Evolutionary conservation across 1,284 basidiomycete genomes (phyloP).

Genomic region (Amylostereum areolatum): DNA sequence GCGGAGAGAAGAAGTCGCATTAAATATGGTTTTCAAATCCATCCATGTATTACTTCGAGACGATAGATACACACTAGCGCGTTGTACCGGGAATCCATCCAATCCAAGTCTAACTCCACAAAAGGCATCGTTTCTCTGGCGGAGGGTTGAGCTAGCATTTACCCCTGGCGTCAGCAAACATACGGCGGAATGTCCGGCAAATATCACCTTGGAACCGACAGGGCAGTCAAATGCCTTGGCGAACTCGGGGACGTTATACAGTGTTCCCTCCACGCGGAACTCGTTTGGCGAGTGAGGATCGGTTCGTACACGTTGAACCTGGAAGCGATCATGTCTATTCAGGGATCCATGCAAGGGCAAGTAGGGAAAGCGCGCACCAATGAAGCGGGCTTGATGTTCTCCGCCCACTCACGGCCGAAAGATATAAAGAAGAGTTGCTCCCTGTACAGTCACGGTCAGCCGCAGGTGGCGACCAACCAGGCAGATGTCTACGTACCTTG

Average conservation of each 20-base stretch:
- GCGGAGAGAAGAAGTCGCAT: background rate
- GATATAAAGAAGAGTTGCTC: slow-evolving; percentile 92
- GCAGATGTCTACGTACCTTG: slow-evolving; percentile 36
- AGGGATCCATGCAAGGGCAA: slow-evolving; percentile 8
- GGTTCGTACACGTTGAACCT: slow-evolving; percentile 76
- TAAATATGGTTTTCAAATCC: too few relatives aligned
- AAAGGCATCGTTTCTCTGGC: slow-evolving; percentile 13
- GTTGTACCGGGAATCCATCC: too few relatives aligned
- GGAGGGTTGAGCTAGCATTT: slow-evolving; percentile 17
- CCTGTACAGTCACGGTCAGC: slow-evolving; percentile 27
- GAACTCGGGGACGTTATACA: slow-evolving; percentile 77
- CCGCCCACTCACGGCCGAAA: slow-evolving; percentile 75
- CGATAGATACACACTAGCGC: too few relatives aligned
- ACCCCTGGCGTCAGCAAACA: background rate
- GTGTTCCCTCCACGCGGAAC: slow-evolving; percentile 78
- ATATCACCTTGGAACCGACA: slow-evolving; percentile 56
- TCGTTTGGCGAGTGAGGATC: slow-evolving; percentile 84
- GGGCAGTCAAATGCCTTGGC: slow-evolving; percentile 74
- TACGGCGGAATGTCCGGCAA: background rate
- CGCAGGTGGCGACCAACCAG: background rate
- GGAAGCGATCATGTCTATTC: slow-evolving; percentile 21
- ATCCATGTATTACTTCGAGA: too few relatives aligned
- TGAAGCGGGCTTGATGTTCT: slow-evolving; percentile 69
- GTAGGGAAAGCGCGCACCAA: slow-evolving; percentile 38
- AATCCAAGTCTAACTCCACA: slow-evolving; percentile 5